Evolutionary conservation across 441 rosid species (phyloP), one percentile per base, ranked within the genome.

Genomic region (Gossypium aridum): DNA sequence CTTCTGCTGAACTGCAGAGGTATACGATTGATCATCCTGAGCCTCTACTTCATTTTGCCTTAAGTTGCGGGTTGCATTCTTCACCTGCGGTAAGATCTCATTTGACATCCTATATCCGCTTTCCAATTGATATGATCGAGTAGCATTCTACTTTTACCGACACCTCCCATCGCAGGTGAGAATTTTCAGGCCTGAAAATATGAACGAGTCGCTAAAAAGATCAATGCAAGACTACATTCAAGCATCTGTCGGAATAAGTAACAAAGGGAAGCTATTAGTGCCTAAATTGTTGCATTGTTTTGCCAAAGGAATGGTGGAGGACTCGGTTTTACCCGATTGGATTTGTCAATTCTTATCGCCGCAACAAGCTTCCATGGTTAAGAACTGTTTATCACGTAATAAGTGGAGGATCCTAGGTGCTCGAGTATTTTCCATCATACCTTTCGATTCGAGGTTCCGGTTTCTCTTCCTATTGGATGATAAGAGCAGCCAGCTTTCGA

Each of bases 1-100:
- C 76, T 71, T 75, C 86, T 4, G 90, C 80, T 56, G 89, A 86
- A 75, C 81, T 77, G 80, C 81, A 80, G 73, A 81, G 77, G 76
- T 87, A 79, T 81, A 73, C 82, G 10, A 85, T 90, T 8, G 91
- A 89, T 79, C 78, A 85, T 65, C 85, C 81, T 1, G 93, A 90
- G 76, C 95, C 93, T 49, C 90, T 89, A 39, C 80, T 89, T 14
- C 78, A 86, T 45, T 90, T 90, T 19, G 89, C 88, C 26, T 80
- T 90, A 64, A 87, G 93, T 60, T 87, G 85, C 19, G 95, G 95
- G 71, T 84, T 86, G 83, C 80, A 90, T 80, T 90, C 93, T 70
- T 90, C 92, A 64, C 91, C 93, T 25, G 95, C 91, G 51, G 95
- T 90, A 83, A 88, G 85, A 74, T 37, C 61, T 45, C 55, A 37